Conservation (phyloP, 768 basidiomycete species). For the Chlorophyllum brunneum region DNA sequence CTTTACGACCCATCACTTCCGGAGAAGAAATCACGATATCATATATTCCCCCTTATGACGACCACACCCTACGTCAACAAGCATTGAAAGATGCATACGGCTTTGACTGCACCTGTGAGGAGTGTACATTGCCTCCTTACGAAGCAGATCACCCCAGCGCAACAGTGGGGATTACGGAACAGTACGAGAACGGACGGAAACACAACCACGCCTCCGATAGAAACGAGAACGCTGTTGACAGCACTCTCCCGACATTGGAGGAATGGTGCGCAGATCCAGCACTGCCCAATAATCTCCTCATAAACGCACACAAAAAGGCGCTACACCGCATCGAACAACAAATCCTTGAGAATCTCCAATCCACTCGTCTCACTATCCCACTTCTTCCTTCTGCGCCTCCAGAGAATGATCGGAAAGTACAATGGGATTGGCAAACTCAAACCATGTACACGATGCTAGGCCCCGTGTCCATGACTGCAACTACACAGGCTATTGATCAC, state of each 20-base stretch:
- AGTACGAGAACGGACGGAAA: too few relatives aligned
- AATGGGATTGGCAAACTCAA: background rate
- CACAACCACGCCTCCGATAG: constrained; percentile 18
- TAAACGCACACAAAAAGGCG: constrained; percentile 35
- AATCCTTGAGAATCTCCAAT: constrained; percentile 30
- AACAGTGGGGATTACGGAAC: constrained; percentile 11
- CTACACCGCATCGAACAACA: constrained; percentile 36
- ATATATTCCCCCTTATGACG: constrained; percentile 36
- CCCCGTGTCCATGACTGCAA: background rate
- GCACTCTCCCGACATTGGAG: constrained; percentile 31
- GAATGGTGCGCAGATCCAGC: constrained; percentile 41
- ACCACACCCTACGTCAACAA: constrained; percentile 29
- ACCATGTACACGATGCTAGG: background rate
- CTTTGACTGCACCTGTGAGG: constrained; percentile 37
- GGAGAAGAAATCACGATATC: constrained; percentile 44
- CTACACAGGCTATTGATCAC: constrained; percentile 2
- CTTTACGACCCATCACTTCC: constrained; percentile 32
- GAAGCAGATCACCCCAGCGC: background rate
- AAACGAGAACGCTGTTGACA: constrained; percentile 27
- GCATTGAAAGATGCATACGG: constrained; percentile 34
- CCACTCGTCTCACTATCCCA: background rate
- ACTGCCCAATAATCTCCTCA: constrained; percentile 35
- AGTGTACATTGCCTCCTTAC: constrained; percentile 23
- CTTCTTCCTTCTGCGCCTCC: background rate
- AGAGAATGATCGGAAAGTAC: background rate